A percentile compares a stretch with the other conserved stretches of the same genome.
These are phyloP conservation scores for Phytopythium boreale DNA, from an alignment of 352 stramenopile species.

Conservation along the genomic window DNA sequence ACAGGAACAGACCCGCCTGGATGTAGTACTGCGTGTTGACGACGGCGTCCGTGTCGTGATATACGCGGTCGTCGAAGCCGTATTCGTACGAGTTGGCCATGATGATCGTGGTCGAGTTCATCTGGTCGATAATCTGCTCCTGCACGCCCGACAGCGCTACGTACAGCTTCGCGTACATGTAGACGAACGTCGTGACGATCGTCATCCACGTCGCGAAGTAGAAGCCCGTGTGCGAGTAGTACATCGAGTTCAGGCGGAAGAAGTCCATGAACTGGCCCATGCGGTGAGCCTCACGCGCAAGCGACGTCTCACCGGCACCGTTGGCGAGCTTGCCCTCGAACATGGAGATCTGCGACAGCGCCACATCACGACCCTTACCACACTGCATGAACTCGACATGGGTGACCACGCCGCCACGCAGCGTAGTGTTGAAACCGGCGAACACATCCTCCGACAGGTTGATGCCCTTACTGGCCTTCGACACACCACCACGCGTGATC, in stretches of 20 bases:
- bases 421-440: conserved; percentile 74
- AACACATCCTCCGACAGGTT: conserved; percentile 88
- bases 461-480: conserved; percentile 81
- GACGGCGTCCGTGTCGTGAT: conserved; percentile 52
- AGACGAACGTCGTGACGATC: conserved; percentile 85
- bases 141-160: conserved; percentile 72
- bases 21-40: conserved; percentile 88
- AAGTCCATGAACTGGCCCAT: conserved; percentile 88
- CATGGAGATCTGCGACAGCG: conserved; percentile 84
- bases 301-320: conserved; percentile 72
- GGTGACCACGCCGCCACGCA: conserved; percentile 72
- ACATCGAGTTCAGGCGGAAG: conserved; percentile 86
- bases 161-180: conserved; percentile 87
- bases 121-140: conserved; percentile 65
- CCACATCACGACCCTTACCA: conserved; percentile 82
- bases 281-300: conserved; percentile 75
- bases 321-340: conserved; percentile 86
- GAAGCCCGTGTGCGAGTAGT: conserved; percentile 86
- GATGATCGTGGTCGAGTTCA: conserved; percentile 73
- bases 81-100: conserved; percentile 40
- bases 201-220: conserved; percentile 88
- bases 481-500: conserved; percentile 72
- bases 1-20: conserved; percentile 78
- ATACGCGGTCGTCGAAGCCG: conserved; percentile 63
- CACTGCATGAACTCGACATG: conserved; percentile 89